Base-by-base conservation (phyloP, 75 land plant species). In the Cupressus sempervirens region DNA sequence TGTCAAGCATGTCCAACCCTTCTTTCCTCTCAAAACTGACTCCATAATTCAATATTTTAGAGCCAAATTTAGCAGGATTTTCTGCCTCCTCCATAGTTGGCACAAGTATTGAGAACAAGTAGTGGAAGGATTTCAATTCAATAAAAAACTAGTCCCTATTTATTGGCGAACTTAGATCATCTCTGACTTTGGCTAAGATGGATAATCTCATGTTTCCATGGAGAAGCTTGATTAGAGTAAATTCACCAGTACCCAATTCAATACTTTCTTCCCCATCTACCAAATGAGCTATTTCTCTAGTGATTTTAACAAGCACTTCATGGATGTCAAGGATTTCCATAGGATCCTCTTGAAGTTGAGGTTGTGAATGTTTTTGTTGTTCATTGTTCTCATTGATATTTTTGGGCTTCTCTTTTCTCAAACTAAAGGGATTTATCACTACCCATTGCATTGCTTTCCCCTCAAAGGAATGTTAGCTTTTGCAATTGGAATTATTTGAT, bases 71-170 rank as follows among this genome's bases (percentile, higher is more conserved):
- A 1, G 23, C 43, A 36, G 10, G 0, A 35, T 87, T 87, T 14
- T 65, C 87, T 3, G n/a, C 84, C 45, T 43, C 45, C 11, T 89
- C 92, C 38, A 91, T 38, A 0, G 88, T 83, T 85, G 84, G 72
- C 32, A 83, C 83, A 26, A 35, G 52, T 41, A 91, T 54, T 4
- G 91, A 74, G 87, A 97, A 97, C 73, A 94, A 88, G 81, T 97
- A 97, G 83, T 94, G 94, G 16, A 76, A 75, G 11, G 76, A 26
- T 79, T 92, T 93, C 26, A 97, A 77, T 91, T 95, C 94, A 68
- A 91, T 91, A 13, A 91, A 91, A 0, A 92, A 91, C 89, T 89
- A 89, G 50, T 95, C 96, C 79, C 93, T 93, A 36, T 92, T 86
- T 76, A 94, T 53, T 7, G 96, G 96, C 95, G 93, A 94, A 46